Base-by-base conservation (phyloP, 176 grass and related monocot species). In the Paspalum vaginatum region DNA sequence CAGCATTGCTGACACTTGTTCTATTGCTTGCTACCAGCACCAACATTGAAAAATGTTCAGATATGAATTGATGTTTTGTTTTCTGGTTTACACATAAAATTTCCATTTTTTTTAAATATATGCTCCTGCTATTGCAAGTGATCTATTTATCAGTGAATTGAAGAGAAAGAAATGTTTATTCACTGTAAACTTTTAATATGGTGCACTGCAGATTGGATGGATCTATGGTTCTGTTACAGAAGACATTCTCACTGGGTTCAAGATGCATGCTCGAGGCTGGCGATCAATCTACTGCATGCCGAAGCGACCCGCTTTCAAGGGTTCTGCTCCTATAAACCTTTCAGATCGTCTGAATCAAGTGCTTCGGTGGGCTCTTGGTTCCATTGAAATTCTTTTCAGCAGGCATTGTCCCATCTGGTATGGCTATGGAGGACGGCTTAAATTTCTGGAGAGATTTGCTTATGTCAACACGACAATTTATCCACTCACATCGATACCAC, bases 151-250 rank as follows among this genome's bases (percentile, higher is more conserved):
- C 25, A 24, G 61, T 47, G 32, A 60, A 39, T 15, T 68, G 54
- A 58, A 40, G 21, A 25, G 49, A 61, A 16, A n/a, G 8, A 57
- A 11, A 15, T 53, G 8, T 78, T 85, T 65, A 56, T 27, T 72
- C 10, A 17, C 8, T 64, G 18, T 48, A 76, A 63, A 43, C 58
- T 22, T 66, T 87, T 49, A 46, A 18, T 80, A 61, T 76, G 64
- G 26, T 82, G 42, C 17, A 45, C 50, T 90, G 54, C 93, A 96
- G 93, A 96, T 96, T 83, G 93, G 93, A 79, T 96, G 93, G 93
- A 96, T 96, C 76, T 96, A 96, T 81, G 93, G 93, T 89, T 96
- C 93, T 65, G 93, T 96, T 39, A 96, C 93, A 61, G 93, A 96
- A 85, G 93, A 96, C 80, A 96, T 96, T 92, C 87, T 96, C 37